Evolutionary conservation across 2,329 filamentous ascomycete species (phyloP), one percentile per base, ranked within the genome.

Genomic region (Fusarium haematococcum): DNA sequence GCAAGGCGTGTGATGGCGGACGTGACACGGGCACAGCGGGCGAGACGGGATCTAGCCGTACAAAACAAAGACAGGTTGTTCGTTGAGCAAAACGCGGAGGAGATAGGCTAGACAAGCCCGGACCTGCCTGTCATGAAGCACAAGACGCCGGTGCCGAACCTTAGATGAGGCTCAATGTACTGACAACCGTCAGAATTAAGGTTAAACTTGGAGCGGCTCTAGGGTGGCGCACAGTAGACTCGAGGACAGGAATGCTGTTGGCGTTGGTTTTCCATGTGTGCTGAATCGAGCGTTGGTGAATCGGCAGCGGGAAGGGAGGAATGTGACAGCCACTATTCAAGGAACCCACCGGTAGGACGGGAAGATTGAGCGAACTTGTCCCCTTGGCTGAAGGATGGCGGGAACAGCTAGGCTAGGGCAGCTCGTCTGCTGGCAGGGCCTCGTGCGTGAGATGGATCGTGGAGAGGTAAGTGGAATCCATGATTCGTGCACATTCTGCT

Each of bases 311-410:
- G 52, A 32, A 23, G 58, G 16, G 33, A 77, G 76, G 76, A 78
- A 78, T 78, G 76, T 75, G 76, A 77, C 65, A 62, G 67, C 71
- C 67, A 48, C 72, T 75, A 73, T 76, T 60, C 71, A 63, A 73
- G 65, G 72, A 73, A 75, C 62, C 72, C 65, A 73, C 65, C 54
- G 63, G 58, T 69, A 56, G 65, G 72, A 72, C 71, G 71, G 68
- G 72, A 73, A 75, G 72, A 69, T 45, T 67, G 62, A 62, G 39
- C 59, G 52, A 59, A 54, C 58, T 63, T 61, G 52, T 63, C 61
- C 60, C 54, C 54, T 69, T 70, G 43, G 57, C 62, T 50, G 72
- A 35, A 58, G 35, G 54, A 73, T 60, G 64, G 60, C 64, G 59
- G 59, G 57, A 61, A 58, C 41, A 57, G 63, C 57, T 60, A 70